Evolutionary conservation across 371 early-diverging fungal genomes (phyloP).

Genomic region (Rhizoclosmatium hyalinum): DNA sequence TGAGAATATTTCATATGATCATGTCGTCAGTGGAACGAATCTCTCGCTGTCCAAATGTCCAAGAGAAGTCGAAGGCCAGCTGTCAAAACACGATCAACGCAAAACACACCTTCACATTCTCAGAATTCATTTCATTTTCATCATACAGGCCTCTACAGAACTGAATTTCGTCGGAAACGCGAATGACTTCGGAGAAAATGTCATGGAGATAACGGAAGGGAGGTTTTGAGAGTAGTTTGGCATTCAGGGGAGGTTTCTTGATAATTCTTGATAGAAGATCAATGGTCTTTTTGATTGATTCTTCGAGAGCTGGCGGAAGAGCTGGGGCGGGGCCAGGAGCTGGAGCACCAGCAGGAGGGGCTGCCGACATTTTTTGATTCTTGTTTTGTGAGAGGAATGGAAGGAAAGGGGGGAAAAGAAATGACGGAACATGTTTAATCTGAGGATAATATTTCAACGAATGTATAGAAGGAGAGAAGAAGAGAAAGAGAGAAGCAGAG

Average conservation of each 20-base stretch:
- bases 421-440: no score
- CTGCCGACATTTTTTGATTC: neutral
- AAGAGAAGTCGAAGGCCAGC: no score
- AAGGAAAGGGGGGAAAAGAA: no score
- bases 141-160: conserved; percentile 51
- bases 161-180: conserved; percentile 24
- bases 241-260: conserved; percentile 59
- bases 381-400: neutral
- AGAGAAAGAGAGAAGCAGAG: no score
- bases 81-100: neutral
- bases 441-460: no score
- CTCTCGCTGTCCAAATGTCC: neutral
- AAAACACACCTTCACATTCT: conserved; percentile 51
- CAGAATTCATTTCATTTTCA: conserved; percentile 56
- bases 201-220: conserved; percentile 68
- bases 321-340: conserved; percentile 15
- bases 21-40: neutral
- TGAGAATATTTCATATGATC: neutral
- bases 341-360: conserved; percentile 12
- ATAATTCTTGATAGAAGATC: conserved; percentile 52
- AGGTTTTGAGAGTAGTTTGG: conserved; percentile 63
- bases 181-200: conserved; percentile 55
- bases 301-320: conserved; percentile 41
- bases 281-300: conserved; percentile 48
- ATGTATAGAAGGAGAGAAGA: no score